A percentile compares a stretch with the other conserved stretches of the same genome.
Evolutionary conservation across 2,329 filamentous ascomycete species (phyloP).

Genomic region (Pseudogymnoascus sp.): DNA sequence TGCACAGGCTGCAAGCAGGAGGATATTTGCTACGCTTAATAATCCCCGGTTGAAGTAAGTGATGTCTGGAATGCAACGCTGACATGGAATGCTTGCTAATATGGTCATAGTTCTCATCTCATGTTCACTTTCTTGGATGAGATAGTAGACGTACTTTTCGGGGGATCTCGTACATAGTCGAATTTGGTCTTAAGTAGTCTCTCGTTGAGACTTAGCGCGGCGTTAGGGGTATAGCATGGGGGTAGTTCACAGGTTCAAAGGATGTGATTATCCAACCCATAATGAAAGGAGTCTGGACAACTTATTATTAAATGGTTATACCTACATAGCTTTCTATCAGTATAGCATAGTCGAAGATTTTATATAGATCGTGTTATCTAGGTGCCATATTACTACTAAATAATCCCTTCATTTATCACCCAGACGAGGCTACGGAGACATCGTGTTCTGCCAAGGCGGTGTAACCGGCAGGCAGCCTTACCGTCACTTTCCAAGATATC

Average conservation of each 20-base stretch:
- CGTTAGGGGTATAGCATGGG: conserved; percentile 17
- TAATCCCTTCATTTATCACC: not conserved
- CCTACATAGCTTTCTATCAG: not conserved
- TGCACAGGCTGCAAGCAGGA: conserved; percentile 79
- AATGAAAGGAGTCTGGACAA: not conserved
- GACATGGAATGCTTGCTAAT: conserved; percentile 11
- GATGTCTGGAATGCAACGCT: not conserved
- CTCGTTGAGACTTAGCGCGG: conserved; percentile 20
- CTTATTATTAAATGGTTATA: conserved; percentile 1
- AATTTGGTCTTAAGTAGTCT: conserved; percentile 10
- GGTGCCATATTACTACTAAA: not conserved
- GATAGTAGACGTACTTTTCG: conserved; percentile 29
- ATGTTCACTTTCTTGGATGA: conserved; percentile 31
- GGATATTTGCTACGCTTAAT: conserved; percentile 85
- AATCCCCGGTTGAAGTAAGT: conserved; percentile 83
- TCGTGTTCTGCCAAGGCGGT: conserved; percentile 6
- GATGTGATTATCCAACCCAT: not conserved
- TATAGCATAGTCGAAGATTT: not conserved
- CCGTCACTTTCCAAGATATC: conserved; percentile 4
- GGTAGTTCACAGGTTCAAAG: not conserved
- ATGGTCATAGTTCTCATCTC: conserved; percentile 26
- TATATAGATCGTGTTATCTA: not conserved
- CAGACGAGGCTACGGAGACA: not conserved
- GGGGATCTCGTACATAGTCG: conserved; percentile 21
- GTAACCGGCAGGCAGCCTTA: conserved; percentile 4